Percentiles rank a stretch among this genome's conserved stretches.
These are phyloP conservation scores for Neonectria sp. DNA, from an alignment of 2,329 filamentous ascomycete genomes.

Conservation along the genomic window DNA sequence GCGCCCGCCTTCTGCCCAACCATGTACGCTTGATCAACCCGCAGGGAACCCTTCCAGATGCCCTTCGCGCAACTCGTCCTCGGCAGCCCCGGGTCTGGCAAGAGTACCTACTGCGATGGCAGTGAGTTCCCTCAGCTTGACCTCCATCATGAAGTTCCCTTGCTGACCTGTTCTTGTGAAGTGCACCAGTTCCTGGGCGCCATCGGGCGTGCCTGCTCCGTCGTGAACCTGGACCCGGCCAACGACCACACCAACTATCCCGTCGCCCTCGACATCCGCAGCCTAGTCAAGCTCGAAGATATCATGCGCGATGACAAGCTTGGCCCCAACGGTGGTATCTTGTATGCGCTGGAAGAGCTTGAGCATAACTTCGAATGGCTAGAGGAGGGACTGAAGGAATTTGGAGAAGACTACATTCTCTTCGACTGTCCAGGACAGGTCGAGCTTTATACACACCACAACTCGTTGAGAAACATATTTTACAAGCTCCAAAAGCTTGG, in stretches of 20 bases:
- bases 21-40: slow-evolving; percentile 46
- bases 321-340: slow-evolving; percentile 91
- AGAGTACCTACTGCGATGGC: slow-evolving; percentile 98
- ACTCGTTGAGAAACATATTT: slow-evolving; percentile 92
- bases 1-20: slow-evolving; percentile 17
- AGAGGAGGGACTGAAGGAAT: slow-evolving; percentile 81
- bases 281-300: slow-evolving; percentile 90
- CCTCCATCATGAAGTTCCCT: slow-evolving; percentile 9
- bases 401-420: slow-evolving; percentile 91
- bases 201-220: slow-evolving; percentile 93
- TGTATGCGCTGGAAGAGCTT: slow-evolving; percentile 95
- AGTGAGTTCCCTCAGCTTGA: slow-evolving; percentile 64
- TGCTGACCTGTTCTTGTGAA: slow-evolving; percentile 46
- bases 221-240: slow-evolving; percentile 96
- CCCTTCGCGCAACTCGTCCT: slow-evolving; percentile 85
- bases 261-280: slow-evolving; percentile 90
- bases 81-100: slow-evolving; percentile 95
- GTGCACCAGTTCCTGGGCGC: slow-evolving; percentile 98
- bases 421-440: slow-evolving; percentile 99
- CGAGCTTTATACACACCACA: slow-evolving; percentile 96
- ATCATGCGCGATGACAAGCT: slow-evolving; percentile 94
- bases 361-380: slow-evolving; percentile 97
- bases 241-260: slow-evolving; percentile 94
- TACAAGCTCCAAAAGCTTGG: slow-evolving; percentile 90
- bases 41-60: slow-evolving; percentile 57